Percentiles rank a stretch among this genome's conserved stretches.
Evolutionary conservation across 176 grass and related monocot genomes (phyloP).

Genomic region (Alloteropsis semialata): DNA sequence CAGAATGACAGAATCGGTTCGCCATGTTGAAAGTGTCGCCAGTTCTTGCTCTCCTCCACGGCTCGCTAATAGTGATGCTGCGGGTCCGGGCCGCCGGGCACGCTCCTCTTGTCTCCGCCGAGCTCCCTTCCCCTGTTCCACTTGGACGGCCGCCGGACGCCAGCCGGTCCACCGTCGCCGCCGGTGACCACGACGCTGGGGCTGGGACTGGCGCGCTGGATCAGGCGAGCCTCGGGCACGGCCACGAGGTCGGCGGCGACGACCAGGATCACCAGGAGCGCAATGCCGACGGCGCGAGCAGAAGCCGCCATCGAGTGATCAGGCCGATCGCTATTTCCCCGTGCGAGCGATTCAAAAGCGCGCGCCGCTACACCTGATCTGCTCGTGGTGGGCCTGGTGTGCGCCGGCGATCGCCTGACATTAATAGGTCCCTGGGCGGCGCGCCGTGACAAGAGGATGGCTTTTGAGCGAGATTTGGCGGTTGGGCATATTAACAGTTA

Average conservation of each 20-base stretch:
- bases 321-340: too few species aligned
- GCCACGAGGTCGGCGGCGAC: background rate
- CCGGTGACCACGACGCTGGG: background rate
- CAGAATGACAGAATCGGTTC: too few species aligned
- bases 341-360: background rate
- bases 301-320: slow-evolving; percentile 12
- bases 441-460: background rate
- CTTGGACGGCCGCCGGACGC: background rate
- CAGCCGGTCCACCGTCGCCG: background rate
- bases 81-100: slow-evolving; percentile 39
- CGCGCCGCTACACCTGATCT: background rate
- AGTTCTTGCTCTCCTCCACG: background rate
- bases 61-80: slow-evolving; percentile 31
- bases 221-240: slow-evolving; percentile 11
- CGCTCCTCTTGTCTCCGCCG: slow-evolving; percentile 21
- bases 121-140: slow-evolving; percentile 28
- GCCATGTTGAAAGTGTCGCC: too few species aligned
- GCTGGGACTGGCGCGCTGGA: background rate
- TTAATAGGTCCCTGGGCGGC: background rate
- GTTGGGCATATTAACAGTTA: background rate
- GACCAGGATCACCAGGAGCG: slow-evolving; percentile 26
- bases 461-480: background rate
- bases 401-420: background rate
- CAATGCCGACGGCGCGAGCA: slow-evolving; percentile 23
- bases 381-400: background rate